These are phyloP conservation scores for Yarrowia deformans DNA, from an alignment of 805 yeast species.

Conservation along the genomic window DNA sequence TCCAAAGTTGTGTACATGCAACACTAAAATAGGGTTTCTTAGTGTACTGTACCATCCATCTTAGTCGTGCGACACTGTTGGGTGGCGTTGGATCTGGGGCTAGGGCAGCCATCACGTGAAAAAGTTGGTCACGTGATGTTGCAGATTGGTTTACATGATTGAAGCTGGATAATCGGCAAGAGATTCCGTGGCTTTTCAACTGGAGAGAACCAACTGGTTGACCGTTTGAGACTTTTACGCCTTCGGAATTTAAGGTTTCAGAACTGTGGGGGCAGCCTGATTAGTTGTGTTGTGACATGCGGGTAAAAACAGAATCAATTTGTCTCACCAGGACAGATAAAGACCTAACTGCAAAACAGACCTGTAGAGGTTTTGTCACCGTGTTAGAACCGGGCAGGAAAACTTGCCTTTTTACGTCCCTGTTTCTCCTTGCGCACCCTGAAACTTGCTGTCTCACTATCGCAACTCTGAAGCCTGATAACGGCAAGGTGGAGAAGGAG, in stretches of 20 bases:
- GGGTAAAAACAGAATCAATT: too few species aligned
- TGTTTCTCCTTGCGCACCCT: too few species aligned
- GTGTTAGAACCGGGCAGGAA: too few species aligned
- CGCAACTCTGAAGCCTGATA: conserved; percentile 12
- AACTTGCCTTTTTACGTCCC: too few species aligned
- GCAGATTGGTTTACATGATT: too few species aligned
- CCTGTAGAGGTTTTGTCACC: too few species aligned
- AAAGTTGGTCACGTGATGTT: neutral
- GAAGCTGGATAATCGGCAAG: too few species aligned
- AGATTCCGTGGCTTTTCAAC: too few species aligned
- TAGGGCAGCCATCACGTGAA: neutral
- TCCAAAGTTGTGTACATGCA: neutral
- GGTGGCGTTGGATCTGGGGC: too few species aligned
- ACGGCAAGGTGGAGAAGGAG: neutral
- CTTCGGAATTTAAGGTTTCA: neutral
- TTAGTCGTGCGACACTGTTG: conserved; percentile 1
- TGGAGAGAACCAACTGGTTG: too few species aligned
- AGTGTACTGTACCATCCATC: neutral
- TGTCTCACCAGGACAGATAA: neutral
- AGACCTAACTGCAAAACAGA: neutral
- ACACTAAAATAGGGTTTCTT: neutral
- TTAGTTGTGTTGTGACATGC: too few species aligned
- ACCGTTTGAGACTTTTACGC: neutral
- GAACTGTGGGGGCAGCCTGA: neutral
- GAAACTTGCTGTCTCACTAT: conserved; percentile 6